Evolutionary conservation across 1,284 basidiomycete species (phyloP), one percentile per base, ranked within the genome.

Genomic region (Gymnopus androsaceus): DNA sequence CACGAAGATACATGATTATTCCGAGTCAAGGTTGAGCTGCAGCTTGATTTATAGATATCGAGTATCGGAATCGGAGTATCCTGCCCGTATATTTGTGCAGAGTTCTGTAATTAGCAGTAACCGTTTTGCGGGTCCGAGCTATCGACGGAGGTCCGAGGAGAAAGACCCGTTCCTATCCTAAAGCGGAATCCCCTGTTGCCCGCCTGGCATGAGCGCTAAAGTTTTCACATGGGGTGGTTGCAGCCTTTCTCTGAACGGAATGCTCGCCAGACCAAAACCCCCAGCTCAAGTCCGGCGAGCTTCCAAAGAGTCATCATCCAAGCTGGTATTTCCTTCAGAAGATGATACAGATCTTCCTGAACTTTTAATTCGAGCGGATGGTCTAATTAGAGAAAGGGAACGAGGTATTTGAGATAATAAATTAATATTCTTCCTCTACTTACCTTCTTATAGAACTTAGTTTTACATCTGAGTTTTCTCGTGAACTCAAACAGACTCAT

Each of bases 1-100:
- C 62, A 8, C 72, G 72, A 38, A 79, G 68, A 63, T 77, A 74
- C 75, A 79, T 78, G 6, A 7, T 6, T 14, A 14, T 14, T 14
- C 8, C 37, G n/a, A 8, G 44, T 45, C 15, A 46, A 2, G 40
- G 40, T 27, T 12, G 14, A 23, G n/a, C n/a, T n/a, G n/a, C n/a
- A n/a, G n/a, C n/a, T n/a, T n/a, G n/a, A n/a, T n/a, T n/a, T n/a
- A n/a, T n/a, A n/a, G n/a, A n/a, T n/a, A n/a, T n/a, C n/a, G n/a
- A n/a, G n/a, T n/a, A n/a, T n/a, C n/a, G n/a, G n/a, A n/a, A n/a
- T n/a, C n/a, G n/a, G n/a, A n/a, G n/a, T n/a, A n/a, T n/a, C n/a
- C n/a, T n/a, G n/a, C n/a, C n/a, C n/a, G n/a, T n/a, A n/a, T n/a
- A n/a, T n/a, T n/a, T n/a, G n/a, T n/a, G n/a, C n/a, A n/a, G n/a